Evolutionary conservation across 2,329 filamentous ascomycete genomes (phyloP), one percentile per base, ranked within the genome.

Genomic region (Magnaporthiopsis incrustans): DNA sequence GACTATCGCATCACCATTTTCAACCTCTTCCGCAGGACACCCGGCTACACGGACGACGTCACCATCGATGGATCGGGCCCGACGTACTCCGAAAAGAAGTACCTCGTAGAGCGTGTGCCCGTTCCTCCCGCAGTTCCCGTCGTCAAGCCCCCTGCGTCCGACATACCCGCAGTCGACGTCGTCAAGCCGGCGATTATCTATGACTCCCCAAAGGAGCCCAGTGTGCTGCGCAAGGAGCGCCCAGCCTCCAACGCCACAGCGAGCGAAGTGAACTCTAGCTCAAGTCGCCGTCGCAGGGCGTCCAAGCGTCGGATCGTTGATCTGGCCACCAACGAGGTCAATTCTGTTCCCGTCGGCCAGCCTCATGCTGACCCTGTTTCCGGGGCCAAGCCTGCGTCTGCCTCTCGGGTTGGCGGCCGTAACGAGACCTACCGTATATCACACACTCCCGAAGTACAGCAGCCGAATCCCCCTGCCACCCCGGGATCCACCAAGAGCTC

Each of bases 1-100:
- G 87, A 89, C 69, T 96, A 97, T 73, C 87, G 95, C 61, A 82
- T 96, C 68, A 90, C 88, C 26, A 96, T 98, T 67, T 97, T 99
- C 85, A 99, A 98, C 71, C 82, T 98, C 2, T 99, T 99, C 81
- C 87, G 95, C 67, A 88, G 86, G 65, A 92, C 91, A 0, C 91
- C 94, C 14, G 95, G 95, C 6, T 96, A 95, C 71, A 89, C 88
- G 0, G 91, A 97, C 68, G 95, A 99, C 72, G 87, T 98, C 66
- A 81, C 92, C 59, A 94, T 99, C 69, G 95, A 99, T 73, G 88
- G 89, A 2, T 85, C 86, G 44, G 89, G 89, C 0, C 94, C 95
- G 1, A 89, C 85, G n/a, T 96, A 92, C 71, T 85, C 87, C 22
- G 95, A 99, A 78, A 88, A 87, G 73, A 92, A 92, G 71, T 89